phyloP scores from a whole-genome alignment of 768 basidiomycete genomes.

The Hebeloma cylindrosporum region DNA sequence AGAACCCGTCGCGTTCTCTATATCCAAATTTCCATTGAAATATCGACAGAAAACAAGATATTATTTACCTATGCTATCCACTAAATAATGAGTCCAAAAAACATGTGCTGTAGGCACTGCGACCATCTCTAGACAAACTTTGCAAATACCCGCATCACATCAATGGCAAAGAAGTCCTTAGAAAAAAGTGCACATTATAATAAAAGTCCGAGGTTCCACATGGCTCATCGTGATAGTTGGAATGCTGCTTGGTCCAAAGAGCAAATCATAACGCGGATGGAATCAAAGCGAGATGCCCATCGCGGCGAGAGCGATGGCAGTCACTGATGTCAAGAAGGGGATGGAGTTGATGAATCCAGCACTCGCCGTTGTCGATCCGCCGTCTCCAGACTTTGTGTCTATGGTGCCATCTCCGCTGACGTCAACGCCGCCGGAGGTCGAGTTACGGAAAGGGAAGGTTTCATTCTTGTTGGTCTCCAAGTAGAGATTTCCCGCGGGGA shows the following conservation, averaged over 20 bases:
- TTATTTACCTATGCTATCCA: too few relatives aligned
- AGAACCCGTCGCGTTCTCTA: too few relatives aligned
- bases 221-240: slow-evolving; percentile 6
- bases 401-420: slow-evolving; percentile 40
- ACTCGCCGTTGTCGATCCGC: slow-evolving; percentile 20
- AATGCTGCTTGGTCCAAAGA: slow-evolving; percentile 6
- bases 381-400: slow-evolving; percentile 32
- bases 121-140: too few relatives aligned
- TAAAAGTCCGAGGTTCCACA: slow-evolving; percentile 8
- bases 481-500: slow-evolving; percentile 70
- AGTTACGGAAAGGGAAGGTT: slow-evolving; percentile 57
- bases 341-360: slow-evolving; percentile 8
- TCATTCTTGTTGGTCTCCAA: slow-evolving; percentile 77
- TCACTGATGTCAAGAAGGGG: slow-evolving; percentile 17
- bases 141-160: too few relatives aligned
- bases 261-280: slow-evolving; percentile 9
- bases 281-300: slow-evolving; percentile 20
- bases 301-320: slow-evolving; percentile 12
- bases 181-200: neutral
- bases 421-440: slow-evolving; percentile 35
- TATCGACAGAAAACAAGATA: too few relatives aligned
- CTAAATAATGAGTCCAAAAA: too few relatives aligned
- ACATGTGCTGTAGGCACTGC: too few relatives aligned
- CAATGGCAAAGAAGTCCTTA: too few relatives aligned
- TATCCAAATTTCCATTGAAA: too few relatives aligned